Base-by-base conservation (phyloP, 768 basidiomycete genomes). In the Lentinula edodes region DNA sequence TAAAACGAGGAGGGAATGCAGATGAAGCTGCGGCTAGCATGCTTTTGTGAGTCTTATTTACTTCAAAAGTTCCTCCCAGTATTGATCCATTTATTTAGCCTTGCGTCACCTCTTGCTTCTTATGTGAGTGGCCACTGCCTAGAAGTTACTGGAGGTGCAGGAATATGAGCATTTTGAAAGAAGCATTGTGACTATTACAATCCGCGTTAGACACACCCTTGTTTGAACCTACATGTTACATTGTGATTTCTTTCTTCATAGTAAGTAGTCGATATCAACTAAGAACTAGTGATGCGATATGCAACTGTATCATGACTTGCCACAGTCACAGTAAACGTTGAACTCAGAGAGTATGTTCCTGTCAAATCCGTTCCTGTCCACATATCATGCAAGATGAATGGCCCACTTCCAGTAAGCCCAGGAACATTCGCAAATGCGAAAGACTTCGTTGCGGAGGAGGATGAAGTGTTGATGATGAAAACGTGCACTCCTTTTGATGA, bases 71-170 rank as follows among this genome's bases (percentile, higher is more conserved):
- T 56, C 1, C 48, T 43, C 39, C 34, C 57, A 48, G 36, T 56
- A 6, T 59, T 63, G 63, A 65, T 57, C 12, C 43, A 57, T 50
- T 64, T 53, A 13, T 34, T 20, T 52, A 91, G 89, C 82, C 78
- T 93, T 64, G 85, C 84, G 0, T 91, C 89, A 13, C 90, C 90
- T 9, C 75, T 94, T 23, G 88, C 90, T 13, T 84, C 87, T 3
- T 94, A 90, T 69, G 87, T 94, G 59, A 84, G 82, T 51, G 91
- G 91, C 7, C 92, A 93, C 73, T 92, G 90, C 15, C 76, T 93
- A 58, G 90, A 92, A 72, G 89, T 90, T 20, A 93, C 91, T 41
- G 91, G 91, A 38, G 92, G 92, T 45, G 78, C 80, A 58, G 90
- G 90, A 41, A 91, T 92, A n/a, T 60, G 46, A 59, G 10, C 16